Conservation (phyloP, 106 monocot species). For the Xerophyta viscosa region DNA sequence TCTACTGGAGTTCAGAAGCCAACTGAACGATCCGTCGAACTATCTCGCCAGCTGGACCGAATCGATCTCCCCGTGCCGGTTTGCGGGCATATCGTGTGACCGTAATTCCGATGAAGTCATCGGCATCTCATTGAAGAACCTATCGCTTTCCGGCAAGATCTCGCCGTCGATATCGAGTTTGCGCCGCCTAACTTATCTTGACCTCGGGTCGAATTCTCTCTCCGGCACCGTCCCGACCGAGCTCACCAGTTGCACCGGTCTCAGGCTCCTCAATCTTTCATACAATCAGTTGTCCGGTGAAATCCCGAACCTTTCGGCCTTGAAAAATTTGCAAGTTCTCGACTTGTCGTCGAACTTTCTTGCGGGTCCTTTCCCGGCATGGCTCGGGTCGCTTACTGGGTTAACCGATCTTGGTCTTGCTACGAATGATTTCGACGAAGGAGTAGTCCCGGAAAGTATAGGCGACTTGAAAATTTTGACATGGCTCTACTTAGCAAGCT, state of each 20-base stretch:
- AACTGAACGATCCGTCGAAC: constrained; percentile 49
- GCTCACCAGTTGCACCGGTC: constrained; percentile 33
- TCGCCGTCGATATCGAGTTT: constrained; percentile 39
- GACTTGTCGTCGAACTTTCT: constrained; percentile 56
- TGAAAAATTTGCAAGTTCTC: constrained; percentile 37
- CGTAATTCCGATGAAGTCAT: constrained; percentile 26
- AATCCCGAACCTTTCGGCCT: constrained; percentile 54
- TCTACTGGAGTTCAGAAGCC: constrained; percentile 50
- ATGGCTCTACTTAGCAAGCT: constrained; percentile 47
- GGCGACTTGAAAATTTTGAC: constrained; percentile 68
- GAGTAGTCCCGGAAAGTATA: constrained; percentile 38
- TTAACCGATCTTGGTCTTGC: constrained; percentile 47
- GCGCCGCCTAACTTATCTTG: constrained; percentile 17
- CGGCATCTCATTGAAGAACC: constrained; percentile 40
- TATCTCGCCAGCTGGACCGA: constrained; percentile 40
- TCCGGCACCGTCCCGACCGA: constrained; percentile 43
- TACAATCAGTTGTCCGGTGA: constrained; percentile 37
- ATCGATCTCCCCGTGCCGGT: constrained; percentile 43
- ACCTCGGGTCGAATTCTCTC: constrained; percentile 34
- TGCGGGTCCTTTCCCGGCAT: constrained; percentile 47
- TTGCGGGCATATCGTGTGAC: constrained; percentile 58
- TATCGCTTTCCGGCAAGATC: constrained; percentile 60
- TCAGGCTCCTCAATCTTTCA: constrained; percentile 63
- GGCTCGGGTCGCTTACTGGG: constrained; percentile 43
- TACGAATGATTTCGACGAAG: constrained; percentile 37